Base-by-base conservation (phyloP, 2,329 filamentous ascomycete genomes). In the Leptosphaerulina australis region DNA sequence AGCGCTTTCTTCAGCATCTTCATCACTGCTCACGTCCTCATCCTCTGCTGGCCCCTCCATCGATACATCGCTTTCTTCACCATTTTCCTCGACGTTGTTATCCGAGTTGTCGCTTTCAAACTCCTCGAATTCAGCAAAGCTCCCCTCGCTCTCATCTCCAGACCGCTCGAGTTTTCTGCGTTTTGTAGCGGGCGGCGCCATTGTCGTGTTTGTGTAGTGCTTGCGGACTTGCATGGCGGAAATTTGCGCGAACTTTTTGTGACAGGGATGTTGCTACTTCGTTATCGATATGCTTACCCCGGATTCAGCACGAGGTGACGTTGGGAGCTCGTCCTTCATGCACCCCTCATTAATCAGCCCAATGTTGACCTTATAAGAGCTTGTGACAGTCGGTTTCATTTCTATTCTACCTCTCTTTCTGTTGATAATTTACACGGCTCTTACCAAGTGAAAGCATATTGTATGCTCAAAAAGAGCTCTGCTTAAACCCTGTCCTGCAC, bases 81-180 rank as follows among this genome's bases (percentile, higher is more conserved):
- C 48, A 12, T 49, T 53, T 8, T 24, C 40, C 31, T 44, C 48
- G 28, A 51, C 53, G 46, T 45, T 47, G 3, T 35, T 54, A 9
- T 55, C 57, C 21, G 56, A 55, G n/a, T 50, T 59, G 9, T 48
- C 46, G 40, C 44, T 57, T 21, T 62, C 55, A 8, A 35, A 14
- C 15, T 61, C 53, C 34, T 60, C 61, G n/a, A 60, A 59, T 12
- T 59, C 59, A 5, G 58, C 58, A 49, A 68, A 63, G 49, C 61
- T 63, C 0, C 52, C 55, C 44, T 68, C 63, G 17, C 63, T 68
- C 49, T 68, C 67, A 34, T 57, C 63, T 50, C 55, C 68, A 44
- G 62, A 66, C 54, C 75, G 71, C 55, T 74, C 76, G 25, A 80
- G 63, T 62, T 79, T 80, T 61, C 78, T 76, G 60, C 77, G 68